Conservation (phyloP, 2,329 filamentous ascomycete genomes). For the Aureobasidium leucospermi region DNA sequence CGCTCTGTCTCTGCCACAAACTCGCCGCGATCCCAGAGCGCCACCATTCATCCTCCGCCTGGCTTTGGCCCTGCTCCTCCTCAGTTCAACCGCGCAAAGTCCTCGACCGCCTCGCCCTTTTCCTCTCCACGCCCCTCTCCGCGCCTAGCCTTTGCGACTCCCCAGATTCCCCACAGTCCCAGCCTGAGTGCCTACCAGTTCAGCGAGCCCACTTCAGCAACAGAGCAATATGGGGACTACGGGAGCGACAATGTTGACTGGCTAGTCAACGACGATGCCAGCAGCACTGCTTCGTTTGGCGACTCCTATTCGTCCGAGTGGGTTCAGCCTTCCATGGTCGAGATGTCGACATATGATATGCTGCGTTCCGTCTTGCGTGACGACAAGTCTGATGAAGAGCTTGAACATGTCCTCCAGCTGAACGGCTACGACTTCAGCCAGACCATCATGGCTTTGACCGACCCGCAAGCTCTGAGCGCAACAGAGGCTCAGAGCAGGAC, state of each 20-base stretch:
- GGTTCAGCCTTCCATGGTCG: slow-evolving; percentile 58
- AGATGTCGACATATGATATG: slow-evolving; percentile 99
- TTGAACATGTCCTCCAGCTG: slow-evolving; percentile 78
- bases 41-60: slow-evolving; percentile 76
- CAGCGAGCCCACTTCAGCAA: slow-evolving; percentile 70
- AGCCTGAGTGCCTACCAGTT: slow-evolving; percentile 94
- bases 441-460: slow-evolving; percentile 68
- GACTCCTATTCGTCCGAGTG: slow-evolving; percentile 71
- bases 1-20: slow-evolving; percentile 68
- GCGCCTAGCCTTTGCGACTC: slow-evolving; percentile 80
- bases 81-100: slow-evolving; percentile 68
- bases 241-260: slow-evolving; percentile 94
- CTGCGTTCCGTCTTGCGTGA: slow-evolving; percentile 88
- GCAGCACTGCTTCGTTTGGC: slow-evolving; percentile 70
- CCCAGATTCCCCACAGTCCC: slow-evolving; percentile 86
- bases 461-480: slow-evolving; percentile 28
- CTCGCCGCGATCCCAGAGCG: slow-evolving; percentile 67
- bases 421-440: slow-evolving; percentile 92
- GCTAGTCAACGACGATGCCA: slow-evolving; percentile 78
- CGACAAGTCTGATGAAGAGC: slow-evolving; percentile 84
- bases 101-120: slow-evolving; percentile 77
- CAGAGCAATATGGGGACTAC: slow-evolving; percentile 83
- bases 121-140: slow-evolving; percentile 90
- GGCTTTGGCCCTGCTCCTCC: slow-evolving; percentile 68
- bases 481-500: slow-evolving; percentile 51